Percentiles rank a stretch among this genome's conserved stretches.
Evolutionary conservation across 192 early-diverging fungal genomes (phyloP).

Genomic region (Gamsiella multidivaricata): DNA sequence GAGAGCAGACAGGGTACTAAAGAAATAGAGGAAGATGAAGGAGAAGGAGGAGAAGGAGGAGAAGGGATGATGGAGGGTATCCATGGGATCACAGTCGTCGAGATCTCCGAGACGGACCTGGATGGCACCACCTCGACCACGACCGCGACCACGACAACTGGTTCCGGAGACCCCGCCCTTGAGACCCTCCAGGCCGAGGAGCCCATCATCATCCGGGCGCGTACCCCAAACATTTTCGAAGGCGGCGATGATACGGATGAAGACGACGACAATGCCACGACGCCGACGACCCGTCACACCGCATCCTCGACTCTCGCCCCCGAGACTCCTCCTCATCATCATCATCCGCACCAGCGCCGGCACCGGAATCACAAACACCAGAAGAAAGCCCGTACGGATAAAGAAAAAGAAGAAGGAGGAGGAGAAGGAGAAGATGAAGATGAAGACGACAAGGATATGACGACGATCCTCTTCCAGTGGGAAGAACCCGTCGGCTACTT

Average conservation of each 20-base stretch:
- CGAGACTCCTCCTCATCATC: background rate
- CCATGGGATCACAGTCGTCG: conserved; percentile 20
- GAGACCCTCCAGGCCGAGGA: no score
- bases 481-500: conserved; percentile 47
- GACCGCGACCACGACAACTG: conserved; percentile 7
- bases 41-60: background rate
- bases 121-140: conserved; percentile 12
- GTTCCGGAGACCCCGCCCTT: no score
- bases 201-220: conserved; percentile 25
- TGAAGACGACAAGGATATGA: conserved; percentile 13
- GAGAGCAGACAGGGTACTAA: no score
- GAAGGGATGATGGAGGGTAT: background rate
- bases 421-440: background rate
- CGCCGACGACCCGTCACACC: background rate
- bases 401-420: background rate
- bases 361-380: background rate
- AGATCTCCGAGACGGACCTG: conserved; percentile 33
- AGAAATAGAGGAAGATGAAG: conserved; percentile 11
- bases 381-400: background rate
- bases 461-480: conserved; percentile 48
- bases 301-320: no score
- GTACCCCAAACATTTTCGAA: conserved; percentile 36
- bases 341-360: background rate
- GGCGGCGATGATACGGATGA: conserved; percentile 8
- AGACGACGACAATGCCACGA: background rate